Base-by-base conservation (phyloP, 176 grass and related monocot species). In the Raddia distichophylla region DNA sequence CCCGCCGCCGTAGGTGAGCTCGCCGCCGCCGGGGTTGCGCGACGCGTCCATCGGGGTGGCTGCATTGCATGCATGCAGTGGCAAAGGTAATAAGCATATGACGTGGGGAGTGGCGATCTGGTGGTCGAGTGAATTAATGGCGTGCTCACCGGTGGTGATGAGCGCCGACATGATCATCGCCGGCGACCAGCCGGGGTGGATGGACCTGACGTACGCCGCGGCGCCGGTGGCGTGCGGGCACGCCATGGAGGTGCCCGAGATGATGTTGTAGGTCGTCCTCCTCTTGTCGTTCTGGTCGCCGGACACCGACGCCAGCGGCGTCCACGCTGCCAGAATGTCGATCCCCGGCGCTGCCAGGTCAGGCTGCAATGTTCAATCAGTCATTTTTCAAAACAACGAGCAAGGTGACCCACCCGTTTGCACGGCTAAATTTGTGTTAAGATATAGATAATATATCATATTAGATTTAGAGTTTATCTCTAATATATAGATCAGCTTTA, bases 141-240 rank as follows among this genome's bases (percentile, higher is more conserved):
- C 27, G 27, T 27, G 27, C 27, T 27, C 58, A 92, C 81, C 78
- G 5, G 91, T 87, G 45, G 91, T 93, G 50, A 90, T 85, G 40
- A 93, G 76, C 43, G 84, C 78, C 3, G 91, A 90, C 85, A 85
- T 87, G 81, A 93, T 82, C 77, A 84, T 81, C 1, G 82, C 85
- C n/a, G 85, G 85, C 8, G 91, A 87, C 91, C 91, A 93, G 43
- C 72, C 76, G 2, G 73, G 85, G 73, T 93, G 87, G 67, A 87
- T 71, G 0, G 77, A 85, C 74, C 85, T 93, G 68, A 93, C 68
- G 32, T 83, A 93, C 0, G 85, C 85, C 15, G 78, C 85, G 34
- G 44, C 70, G 14, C 85, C 85, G 8, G 42, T 64, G 0, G 48
- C 68, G 47, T 86, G 84, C 18, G 87, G 82, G 77, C 73, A 73